Base-by-base conservation (phyloP, 2,329 filamentous ascomycete species). In the Curvularia spicifera region DNA sequence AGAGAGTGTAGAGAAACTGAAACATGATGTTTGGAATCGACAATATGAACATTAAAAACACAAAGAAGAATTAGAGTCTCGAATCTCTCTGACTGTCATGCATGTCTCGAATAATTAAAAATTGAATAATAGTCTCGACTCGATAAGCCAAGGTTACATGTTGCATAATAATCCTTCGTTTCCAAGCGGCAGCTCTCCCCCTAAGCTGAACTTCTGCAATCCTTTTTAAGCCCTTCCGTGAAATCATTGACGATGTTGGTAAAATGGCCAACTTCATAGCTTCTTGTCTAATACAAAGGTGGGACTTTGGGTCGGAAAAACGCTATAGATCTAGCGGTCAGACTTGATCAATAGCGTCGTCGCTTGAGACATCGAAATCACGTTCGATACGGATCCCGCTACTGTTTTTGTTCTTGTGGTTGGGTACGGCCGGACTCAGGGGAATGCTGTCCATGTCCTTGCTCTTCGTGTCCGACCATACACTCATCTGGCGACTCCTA, bases 331-430 rank as follows among this genome's bases (percentile, higher is more conserved):
- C 26, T 35, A 20, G 26, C 22, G 8, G 26, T 39, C 26, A 64
- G 28, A 62, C 61, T 10, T 8, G 56, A 18, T 60, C 46, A 10
- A 57, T 29, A 55, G 61, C 54, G 33, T 67, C 55, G 4, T 52
- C 55, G 13, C 53, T 57, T 31, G 66, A 60, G 39, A 73, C 58
- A 6, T 59, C 58, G 56, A 71, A 74, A 51, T 71, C 67, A 28
- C 56, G 59, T 33, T 65, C 64, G 10, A 71, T 57, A 6, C 65
- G 59, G 24, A 73, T 73, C 10, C 49, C 59, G 12, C 65, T 57
- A 7, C 62, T 58, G 15, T 56, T 56, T 39, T 51, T 40, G 29
- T 35, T 58, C 48, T 57, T 53, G 18, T 49, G 54, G 5, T 31
- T n/a, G 24, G 51, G 31, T 44, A 53, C 50, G 5, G 9, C 20